phyloP scores from a whole-genome alignment of 495 filamentous ascomycete genomes.

The Trichoderma asperelloides region DNA sequence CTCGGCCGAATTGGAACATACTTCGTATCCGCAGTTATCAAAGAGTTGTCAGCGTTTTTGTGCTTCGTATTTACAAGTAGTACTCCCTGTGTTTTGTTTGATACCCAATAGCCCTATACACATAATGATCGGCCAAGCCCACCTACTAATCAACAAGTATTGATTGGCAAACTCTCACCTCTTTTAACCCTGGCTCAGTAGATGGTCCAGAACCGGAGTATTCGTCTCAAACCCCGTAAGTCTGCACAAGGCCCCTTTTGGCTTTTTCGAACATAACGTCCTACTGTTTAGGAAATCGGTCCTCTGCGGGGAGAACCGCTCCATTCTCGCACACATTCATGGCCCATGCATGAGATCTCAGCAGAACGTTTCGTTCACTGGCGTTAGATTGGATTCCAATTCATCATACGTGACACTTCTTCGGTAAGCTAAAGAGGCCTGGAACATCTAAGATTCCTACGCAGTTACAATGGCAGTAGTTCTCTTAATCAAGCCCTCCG shows the following conservation, averaged over 20 bases:
- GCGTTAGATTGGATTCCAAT: background rate
- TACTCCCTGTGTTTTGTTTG: no score
- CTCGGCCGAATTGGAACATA: no score
- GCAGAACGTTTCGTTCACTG: background rate
- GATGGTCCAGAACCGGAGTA: background rate
- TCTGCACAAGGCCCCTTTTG: no score
- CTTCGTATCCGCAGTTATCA: no score
- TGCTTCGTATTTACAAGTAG: no score
- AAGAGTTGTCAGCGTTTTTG: no score
- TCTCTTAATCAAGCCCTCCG: background rate
- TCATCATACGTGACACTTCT: background rate
- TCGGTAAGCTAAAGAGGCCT: background rate
- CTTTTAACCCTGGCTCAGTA: background rate
- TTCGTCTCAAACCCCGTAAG: no score
- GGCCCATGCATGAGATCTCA: background rate
- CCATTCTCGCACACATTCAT: background rate
- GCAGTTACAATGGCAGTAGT: background rate
- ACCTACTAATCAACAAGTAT: background rate
- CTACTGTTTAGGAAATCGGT: background rate
- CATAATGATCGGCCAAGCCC: no score
- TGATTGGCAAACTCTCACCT: background rate
- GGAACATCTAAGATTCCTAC: background rate
- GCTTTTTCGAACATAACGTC: background rate
- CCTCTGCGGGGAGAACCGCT: no score
- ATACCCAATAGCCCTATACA: no score